A percentile compares a stretch with the other conserved stretches of the same genome.
Evolutionary conservation across 2,329 filamentous ascomycete genomes (phyloP).

Genomic region (Botrytis pseudocinerea): DNA sequence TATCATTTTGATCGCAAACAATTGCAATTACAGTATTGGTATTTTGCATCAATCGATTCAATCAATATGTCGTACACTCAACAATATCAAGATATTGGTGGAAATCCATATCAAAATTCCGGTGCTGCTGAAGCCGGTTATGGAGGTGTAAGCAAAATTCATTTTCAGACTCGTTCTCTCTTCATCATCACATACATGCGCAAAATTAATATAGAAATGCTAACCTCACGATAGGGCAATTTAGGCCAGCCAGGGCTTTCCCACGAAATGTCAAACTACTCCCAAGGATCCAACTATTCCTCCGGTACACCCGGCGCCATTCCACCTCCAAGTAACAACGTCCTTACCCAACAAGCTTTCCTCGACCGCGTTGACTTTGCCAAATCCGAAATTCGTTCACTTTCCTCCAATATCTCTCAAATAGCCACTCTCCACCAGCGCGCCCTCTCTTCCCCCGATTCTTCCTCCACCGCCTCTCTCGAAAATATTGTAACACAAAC

Average conservation of each 20-base stretch:
- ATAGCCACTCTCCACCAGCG: constrained; percentile 72
- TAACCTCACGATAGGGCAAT: constrained; percentile 25
- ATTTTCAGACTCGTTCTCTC: not conserved
- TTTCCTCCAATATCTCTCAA: constrained; percentile 66
- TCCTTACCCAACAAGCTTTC: constrained; percentile 66
- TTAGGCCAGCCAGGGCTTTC: constrained; percentile 30
- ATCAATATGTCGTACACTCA: constrained; percentile 57
- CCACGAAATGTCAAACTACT: constrained; percentile 23
- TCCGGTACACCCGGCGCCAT: constrained; percentile 32
- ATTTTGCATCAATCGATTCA: constrained; percentile 33
- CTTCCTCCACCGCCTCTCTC: constrained; percentile 51
- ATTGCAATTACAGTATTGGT: not conserved
- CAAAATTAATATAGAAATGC: not conserved
- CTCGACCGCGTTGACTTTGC: constrained; percentile 65
- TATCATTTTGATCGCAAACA: constrained; percentile 17
- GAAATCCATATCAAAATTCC: constrained; percentile 59
- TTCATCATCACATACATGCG: not conserved
- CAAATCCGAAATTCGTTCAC: constrained; percentile 65
- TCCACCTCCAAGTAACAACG: constrained; percentile 36
- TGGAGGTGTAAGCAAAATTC: constrained; percentile 30
- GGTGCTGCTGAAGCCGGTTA: constrained; percentile 31
- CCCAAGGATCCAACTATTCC: constrained; percentile 24
- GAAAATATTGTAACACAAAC: constrained; percentile 68
- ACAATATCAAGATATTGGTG: constrained; percentile 53
- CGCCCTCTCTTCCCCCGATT: constrained; percentile 65